A percentile compares a stretch with the other conserved stretches of the same genome.
phyloP scores from a whole-genome alignment of 2,329 filamentous ascomycete genomes.

The Cyanodermella asteris region DNA sequence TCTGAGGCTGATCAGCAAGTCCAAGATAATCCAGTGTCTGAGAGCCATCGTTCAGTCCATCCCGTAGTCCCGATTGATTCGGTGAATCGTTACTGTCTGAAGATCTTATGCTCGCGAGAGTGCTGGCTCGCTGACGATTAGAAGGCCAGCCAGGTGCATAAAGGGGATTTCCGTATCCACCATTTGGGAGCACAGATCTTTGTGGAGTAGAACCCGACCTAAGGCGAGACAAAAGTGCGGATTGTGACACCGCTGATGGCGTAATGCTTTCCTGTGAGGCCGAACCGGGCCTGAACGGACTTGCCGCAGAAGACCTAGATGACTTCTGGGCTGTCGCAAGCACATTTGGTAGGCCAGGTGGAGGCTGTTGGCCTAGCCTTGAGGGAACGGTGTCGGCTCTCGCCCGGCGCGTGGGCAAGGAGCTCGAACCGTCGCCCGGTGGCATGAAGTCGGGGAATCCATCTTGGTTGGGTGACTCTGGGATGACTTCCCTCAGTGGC shows the following conservation, averaged over 20 bases:
- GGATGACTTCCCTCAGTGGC: slow-evolving; percentile 87
- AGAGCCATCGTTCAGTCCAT: slow-evolving; percentile 67
- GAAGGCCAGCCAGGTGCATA: slow-evolving; percentile 69
- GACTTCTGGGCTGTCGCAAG: no score
- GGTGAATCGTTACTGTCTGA: slow-evolving; percentile 74
- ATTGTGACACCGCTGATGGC: slow-evolving; percentile 18
- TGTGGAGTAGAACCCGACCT: slow-evolving; percentile 90
- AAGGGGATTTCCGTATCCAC: no score
- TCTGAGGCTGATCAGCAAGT: slow-evolving; percentile 72
- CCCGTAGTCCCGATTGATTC: slow-evolving; percentile 62
- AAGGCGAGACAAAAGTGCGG: slow-evolving; percentile 60
- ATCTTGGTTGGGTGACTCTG: slow-evolving; percentile 79
- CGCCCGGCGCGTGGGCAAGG: slow-evolving; percentile 50
- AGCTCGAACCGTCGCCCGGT: slow-evolving; percentile 41
- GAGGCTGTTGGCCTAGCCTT: slow-evolving; percentile 64
- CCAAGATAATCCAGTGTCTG: slow-evolving; percentile 90
- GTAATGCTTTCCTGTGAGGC: slow-evolving; percentile 14
- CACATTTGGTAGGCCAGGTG: slow-evolving; percentile 70
- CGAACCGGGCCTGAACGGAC: slow-evolving; percentile 12
- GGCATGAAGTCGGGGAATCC: slow-evolving; percentile 80
- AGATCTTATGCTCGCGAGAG: slow-evolving; percentile 74
- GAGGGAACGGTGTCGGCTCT: slow-evolving; percentile 93
- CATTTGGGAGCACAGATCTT: no score
- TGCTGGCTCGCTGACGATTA: slow-evolving; percentile 64
- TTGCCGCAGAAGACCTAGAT: slow-evolving; percentile 19